Conservation (phyloP, 257 asterid genomes). For the Solanum virginianum region DNA sequence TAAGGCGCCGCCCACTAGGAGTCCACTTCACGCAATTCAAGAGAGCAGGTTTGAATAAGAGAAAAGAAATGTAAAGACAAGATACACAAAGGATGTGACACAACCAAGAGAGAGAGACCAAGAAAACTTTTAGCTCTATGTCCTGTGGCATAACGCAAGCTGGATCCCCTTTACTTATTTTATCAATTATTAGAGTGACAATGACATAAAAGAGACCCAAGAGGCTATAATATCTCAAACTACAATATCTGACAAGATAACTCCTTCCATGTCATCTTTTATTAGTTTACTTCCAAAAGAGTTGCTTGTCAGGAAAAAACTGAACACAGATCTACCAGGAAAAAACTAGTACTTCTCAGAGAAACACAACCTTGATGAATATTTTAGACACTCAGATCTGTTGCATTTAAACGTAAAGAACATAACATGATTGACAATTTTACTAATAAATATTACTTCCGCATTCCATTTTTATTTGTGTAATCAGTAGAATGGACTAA, state of each 20-base stretch:
- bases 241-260: not conserved
- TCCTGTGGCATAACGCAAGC: not conserved
- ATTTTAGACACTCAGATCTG: not conserved
- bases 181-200: not conserved
- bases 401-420: not conserved
- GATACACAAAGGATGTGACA: not conserved
- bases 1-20: conserved; percentile 98
- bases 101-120: not conserved
- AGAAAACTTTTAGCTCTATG: not conserved
- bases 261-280: not conserved
- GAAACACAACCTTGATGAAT: not conserved
- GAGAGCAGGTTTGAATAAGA: conserved; percentile 7
- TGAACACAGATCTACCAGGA: not conserved
- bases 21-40: conserved; percentile 66
- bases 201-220: not conserved
- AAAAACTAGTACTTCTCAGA: not conserved
- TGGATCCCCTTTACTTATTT: not conserved
- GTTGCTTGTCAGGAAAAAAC: not conserved
- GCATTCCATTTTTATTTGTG: not conserved
- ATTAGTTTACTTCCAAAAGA: not conserved
- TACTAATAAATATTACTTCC: not conserved
- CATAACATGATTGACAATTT: not conserved
- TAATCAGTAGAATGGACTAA: not conserved
- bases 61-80: not conserved
- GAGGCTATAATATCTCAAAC: not conserved